A percentile compares a stretch with the other conserved stretches of the same genome.
phyloP scores from a whole-genome alignment of 2,329 filamentous ascomycete species.

The Alternaria postmessia region DNA sequence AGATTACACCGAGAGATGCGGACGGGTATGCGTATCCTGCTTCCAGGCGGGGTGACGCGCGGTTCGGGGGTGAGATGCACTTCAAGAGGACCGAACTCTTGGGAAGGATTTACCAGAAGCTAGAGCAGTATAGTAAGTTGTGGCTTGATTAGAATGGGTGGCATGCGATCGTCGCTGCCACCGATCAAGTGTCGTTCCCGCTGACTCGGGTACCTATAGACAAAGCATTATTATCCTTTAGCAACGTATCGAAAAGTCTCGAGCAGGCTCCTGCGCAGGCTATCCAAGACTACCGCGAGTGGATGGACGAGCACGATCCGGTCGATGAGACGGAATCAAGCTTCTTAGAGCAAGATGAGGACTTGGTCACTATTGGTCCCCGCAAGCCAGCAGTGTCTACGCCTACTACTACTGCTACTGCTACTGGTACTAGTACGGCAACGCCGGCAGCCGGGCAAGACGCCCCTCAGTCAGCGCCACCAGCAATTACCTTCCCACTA shows the following conservation, averaged over 20 bases:
- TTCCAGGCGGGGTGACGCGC: slow-evolving; percentile 66
- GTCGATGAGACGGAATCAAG: slow-evolving; percentile 67
- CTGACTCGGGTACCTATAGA: slow-evolving; percentile 32
- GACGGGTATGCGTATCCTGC: slow-evolving; percentile 58
- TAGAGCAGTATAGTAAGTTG: slow-evolving; percentile 70
- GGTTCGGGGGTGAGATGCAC: slow-evolving; percentile 65
- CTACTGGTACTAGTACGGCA: slow-evolving; percentile 17
- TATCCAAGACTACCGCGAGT: slow-evolving; percentile 62
- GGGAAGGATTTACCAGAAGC: slow-evolving; percentile 69
- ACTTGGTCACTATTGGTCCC: slow-evolving; percentile 59
- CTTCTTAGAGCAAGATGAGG: slow-evolving; percentile 65
- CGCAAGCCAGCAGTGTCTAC: slow-evolving; percentile 13
- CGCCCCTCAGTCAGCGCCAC: slow-evolving; percentile 20
- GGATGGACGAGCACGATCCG: slow-evolving; percentile 63
- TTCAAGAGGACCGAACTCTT: slow-evolving; percentile 68
- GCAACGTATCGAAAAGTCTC: slow-evolving; percentile 60
- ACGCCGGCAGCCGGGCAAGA: slow-evolving; percentile 22
- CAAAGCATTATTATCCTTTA: slow-evolving; percentile 67
- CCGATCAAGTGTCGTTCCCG: neutral
- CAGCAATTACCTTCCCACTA: slow-evolving; percentile 47
- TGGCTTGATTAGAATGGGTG: neutral
- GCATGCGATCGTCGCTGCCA: slow-evolving; percentile 3
- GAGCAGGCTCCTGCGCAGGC: slow-evolving; percentile 61
- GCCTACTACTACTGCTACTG: neutral
- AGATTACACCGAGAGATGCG: slow-evolving; percentile 41